Base-by-base conservation (phyloP, 2,329 filamentous ascomycete genomes). In the Coniella lustricola region DNA sequence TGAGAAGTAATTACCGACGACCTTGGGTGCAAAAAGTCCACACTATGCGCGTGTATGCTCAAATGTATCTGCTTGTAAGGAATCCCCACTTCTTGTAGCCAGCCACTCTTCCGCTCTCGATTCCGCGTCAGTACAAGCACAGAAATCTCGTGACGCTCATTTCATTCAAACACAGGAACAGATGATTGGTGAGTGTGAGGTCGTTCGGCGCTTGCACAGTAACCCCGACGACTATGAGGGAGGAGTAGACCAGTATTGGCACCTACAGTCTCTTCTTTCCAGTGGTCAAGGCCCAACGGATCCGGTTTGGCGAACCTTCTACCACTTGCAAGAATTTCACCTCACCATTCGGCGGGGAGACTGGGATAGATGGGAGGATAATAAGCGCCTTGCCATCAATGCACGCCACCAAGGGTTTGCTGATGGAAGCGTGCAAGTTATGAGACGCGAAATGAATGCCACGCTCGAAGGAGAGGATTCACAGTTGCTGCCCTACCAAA, bases 301-400 rank as follows among this genome's bases (percentile, higher is more conserved):
- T 3, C 47, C 41, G 10, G 18, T 36, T 10, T 44, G 41, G 47
- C 18, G 35, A 4, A n/a, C 34, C 8, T 14, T 46, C 4, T n/a
- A 36, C 36, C 38, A 39, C 18, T 34, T 52, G 16, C 17, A 37
- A 18, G 22, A 44, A 3, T 25, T 52, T 9, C 50, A 45, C 17
- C 25, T 52, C 10, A 49, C 50, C 9, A 18, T 52, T 16, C 42
- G 50, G 5, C 46, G 43, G 13, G 29, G 17, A 7, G 46, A 52
- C 29, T 52, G 50, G 50, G n/a, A 35, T 32, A 12, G 22, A 5
- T 46, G 36, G 32, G 37, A 46, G 46, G 40, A 33, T 4, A 49
- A 46, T 13, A 29, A 20, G 1, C 17, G 31, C 16, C 41, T 38
- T 8, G 31, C 32, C 37, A 32, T 52, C 17, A n/a, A 51, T 22